Evolutionary conservation across 2,329 filamentous ascomycete genomes (phyloP).

Genomic region (Talaromyces sp.): DNA sequence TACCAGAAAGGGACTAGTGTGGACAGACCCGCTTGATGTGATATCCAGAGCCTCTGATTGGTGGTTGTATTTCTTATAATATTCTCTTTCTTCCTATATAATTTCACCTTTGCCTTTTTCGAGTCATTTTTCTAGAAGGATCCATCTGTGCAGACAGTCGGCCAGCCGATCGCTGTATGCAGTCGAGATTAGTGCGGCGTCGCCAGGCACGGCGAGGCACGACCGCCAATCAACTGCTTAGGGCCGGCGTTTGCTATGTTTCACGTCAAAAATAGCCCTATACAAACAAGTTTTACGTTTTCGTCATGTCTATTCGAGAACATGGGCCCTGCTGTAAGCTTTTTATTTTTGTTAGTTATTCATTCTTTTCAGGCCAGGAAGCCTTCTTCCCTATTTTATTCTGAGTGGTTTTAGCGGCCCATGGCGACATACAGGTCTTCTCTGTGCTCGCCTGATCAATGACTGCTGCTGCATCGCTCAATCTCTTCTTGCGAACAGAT

Average conservation of each 20-base stretch:
- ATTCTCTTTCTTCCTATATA: neutral
- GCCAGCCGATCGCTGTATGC: neutral
- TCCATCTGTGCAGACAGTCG: neutral
- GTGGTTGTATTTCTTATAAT: neutral
- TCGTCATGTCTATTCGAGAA: constrained; percentile 21
- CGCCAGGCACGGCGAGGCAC: neutral
- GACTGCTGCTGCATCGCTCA: constrained; percentile 17
- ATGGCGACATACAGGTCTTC: constrained; percentile 10
- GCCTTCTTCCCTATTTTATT: too few species aligned
- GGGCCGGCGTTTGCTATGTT: neutral
- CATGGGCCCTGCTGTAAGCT: constrained; percentile 14
- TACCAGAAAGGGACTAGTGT: neutral
- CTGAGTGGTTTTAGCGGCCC: neutral
- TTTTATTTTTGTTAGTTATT: neutral
- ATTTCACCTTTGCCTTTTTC: neutral
- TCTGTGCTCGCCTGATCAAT: constrained; percentile 5
- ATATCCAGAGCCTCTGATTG: neutral
- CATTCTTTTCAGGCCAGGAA: neutral
- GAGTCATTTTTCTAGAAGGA: neutral
- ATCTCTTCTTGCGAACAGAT: constrained; percentile 20
- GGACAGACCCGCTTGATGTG: neutral
- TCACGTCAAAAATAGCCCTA: constrained; percentile 1
- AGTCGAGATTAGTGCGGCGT: constrained; percentile 11
- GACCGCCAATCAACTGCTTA: constrained; percentile 1
- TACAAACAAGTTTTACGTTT: constrained; percentile 15